Evolutionary conservation across 2,329 filamentous ascomycete species (phyloP), one percentile per base, ranked within the genome.

Genomic region (Diaporthe vexans): DNA sequence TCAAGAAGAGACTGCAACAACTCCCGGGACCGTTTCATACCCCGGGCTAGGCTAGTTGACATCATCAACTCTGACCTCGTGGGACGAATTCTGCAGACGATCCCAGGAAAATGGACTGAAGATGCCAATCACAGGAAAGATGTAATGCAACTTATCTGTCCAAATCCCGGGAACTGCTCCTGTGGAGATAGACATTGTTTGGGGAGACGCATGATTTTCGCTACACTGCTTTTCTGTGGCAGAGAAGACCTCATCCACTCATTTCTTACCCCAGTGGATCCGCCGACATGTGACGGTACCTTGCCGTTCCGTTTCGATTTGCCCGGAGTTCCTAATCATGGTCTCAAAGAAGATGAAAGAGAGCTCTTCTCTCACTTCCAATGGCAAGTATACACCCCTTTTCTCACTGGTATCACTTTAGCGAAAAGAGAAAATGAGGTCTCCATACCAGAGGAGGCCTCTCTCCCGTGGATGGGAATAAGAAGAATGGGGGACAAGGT

Each of bases 311-410:
- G 13, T 4, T 37, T 24, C 1, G 9, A 43, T 19, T n/a, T 24
- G 10, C 7, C 19, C 7, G 17, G 15, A 10, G 3, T 8, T 4
- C 4, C 21, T 21, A 26, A 52, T 8, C 10, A n/a, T n/a, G 33
- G 5, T 4, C 19, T 48, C 19, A 21, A 7, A 17, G 4, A 19
- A 24, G 1, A 24, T 0, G 69, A 72, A 1, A 40, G 17, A 13
- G 51, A 33, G 9, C 59, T 61, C 1, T 63, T 72, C 21, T 5
- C 17, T 0, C 15, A 43, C 7, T 19, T 19, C 0, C 57, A 56
- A 13, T 72, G 57, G 57, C 46, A 46, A 1, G 35, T 72, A 0
- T 63, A 63, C 17, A 72, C 70, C 4, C 70, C 70, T 9, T 63
- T 72, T 7, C 33, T 72, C 15, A 21, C 33, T 3, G 11, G 21